Conservation (phyloP, 163 green algal genomes). For the Chlorella variabilis region DNA sequence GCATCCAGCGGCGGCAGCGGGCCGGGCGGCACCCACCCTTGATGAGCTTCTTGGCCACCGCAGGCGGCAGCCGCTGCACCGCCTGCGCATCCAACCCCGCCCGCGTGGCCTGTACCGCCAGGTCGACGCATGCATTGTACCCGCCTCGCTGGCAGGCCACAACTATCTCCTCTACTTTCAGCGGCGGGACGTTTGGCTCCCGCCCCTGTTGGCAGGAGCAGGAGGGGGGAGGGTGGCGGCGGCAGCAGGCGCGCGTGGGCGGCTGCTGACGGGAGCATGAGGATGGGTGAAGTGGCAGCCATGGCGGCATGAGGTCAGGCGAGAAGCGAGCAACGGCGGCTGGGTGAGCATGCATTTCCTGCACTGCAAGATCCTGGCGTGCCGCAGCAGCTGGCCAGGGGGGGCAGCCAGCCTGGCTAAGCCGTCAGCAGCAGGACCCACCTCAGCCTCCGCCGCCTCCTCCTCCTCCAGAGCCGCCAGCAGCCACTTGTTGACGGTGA, state of each 20-base stretch:
- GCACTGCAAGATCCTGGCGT: too few relatives aligned
- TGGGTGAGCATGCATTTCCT: too few relatives aligned
- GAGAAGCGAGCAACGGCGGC: too few relatives aligned
- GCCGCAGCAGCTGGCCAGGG: too few relatives aligned
- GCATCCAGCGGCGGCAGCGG: too few relatives aligned
- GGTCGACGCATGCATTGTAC: slow-evolving; percentile 42
- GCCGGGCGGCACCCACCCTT: slow-evolving; percentile 40
- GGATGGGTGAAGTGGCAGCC: too few relatives aligned
- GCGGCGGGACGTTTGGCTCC: slow-evolving; percentile 27
- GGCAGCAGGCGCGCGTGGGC: too few relatives aligned
- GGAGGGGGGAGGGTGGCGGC: neutral
- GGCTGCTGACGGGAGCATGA: too few relatives aligned
- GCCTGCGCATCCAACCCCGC: slow-evolving; percentile 35
- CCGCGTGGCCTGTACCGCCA: slow-evolving; percentile 30
- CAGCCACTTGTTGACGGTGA: slow-evolving; percentile 43
- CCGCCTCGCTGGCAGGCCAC: slow-evolving; percentile 9
- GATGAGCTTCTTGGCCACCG: slow-evolving; percentile 17
- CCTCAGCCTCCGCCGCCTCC: slow-evolving; percentile 32
- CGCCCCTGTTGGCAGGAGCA: neutral
- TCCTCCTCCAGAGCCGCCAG: slow-evolving; percentile 39
- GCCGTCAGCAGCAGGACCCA: neutral
- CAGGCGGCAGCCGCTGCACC: neutral
- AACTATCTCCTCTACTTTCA: slow-evolving; percentile 11
- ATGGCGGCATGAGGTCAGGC: too few relatives aligned
- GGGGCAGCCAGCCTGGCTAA: too few relatives aligned